A percentile compares a stretch with the other conserved stretches of the same genome.
Evolutionary conservation across 805 yeast species (phyloP).

Genomic region (Yarrowia keelungensis): DNA sequence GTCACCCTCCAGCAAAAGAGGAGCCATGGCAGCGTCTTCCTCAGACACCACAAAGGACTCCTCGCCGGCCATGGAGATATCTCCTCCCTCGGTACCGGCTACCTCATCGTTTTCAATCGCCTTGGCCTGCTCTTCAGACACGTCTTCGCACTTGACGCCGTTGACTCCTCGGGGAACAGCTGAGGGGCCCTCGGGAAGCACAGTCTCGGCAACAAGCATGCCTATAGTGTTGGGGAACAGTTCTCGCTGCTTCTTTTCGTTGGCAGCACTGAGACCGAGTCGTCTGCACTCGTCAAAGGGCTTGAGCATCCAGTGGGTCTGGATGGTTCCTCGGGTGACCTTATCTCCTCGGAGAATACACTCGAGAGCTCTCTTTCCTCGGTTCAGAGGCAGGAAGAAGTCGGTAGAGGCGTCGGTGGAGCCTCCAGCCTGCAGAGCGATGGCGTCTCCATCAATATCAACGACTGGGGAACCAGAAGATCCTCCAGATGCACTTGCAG

Average conservation of each 20-base stretch:
- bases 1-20: slow-evolving; percentile 72
- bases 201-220: slow-evolving; percentile 78
- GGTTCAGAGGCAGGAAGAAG: slow-evolving; percentile 83
- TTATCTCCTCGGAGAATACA: slow-evolving; percentile 67
- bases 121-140: slow-evolving; percentile 11
- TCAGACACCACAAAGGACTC: slow-evolving; percentile 34
- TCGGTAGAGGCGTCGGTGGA: slow-evolving; percentile 90
- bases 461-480: slow-evolving; percentile 98
- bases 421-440: slow-evolving; percentile 95
- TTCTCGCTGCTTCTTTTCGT: slow-evolving; percentile 72
- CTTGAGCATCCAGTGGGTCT: slow-evolving; percentile 83
- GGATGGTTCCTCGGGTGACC: slow-evolving; percentile 89
- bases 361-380: slow-evolving; percentile 80
- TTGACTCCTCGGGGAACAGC: slow-evolving; percentile 34
- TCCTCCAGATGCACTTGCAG: slow-evolving; percentile 95
- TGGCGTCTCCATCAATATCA: slow-evolving; percentile 82
- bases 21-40: slow-evolving; percentile 31
- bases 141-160: slow-evolving; percentile 56
- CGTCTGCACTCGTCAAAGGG: slow-evolving; percentile 93
- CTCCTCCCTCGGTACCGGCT: slow-evolving; percentile 16
- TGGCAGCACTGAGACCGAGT: slow-evolving; percentile 77
- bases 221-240: slow-evolving; percentile 79
- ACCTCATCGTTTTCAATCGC: slow-evolving; percentile 18
- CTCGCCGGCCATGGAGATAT: slow-evolving; percentile 32
- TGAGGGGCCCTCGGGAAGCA: slow-evolving; percentile 87